phyloP scores from a whole-genome alignment of 768 basidiomycete species.

The Trametes maxima region DNA sequence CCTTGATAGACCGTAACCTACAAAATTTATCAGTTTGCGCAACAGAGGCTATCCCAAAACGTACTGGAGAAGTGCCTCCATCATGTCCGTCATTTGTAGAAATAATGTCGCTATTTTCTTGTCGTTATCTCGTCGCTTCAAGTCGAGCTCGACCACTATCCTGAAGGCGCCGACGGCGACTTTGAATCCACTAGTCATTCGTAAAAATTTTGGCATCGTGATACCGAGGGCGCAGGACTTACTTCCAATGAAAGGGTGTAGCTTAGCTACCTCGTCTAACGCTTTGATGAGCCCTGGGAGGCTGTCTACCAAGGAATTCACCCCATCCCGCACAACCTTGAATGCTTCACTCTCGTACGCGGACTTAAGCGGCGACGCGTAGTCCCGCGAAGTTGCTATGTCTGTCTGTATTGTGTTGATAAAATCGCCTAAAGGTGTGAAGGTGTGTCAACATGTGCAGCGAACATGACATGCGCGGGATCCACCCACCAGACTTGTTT shows the following conservation, averaged over 20 bases:
- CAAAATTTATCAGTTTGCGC: background rate
- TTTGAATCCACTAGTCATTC: background rate
- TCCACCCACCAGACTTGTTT: constrained; percentile 10
- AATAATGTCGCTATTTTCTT: constrained; percentile 49
- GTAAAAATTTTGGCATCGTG: background rate
- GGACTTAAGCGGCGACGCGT: background rate
- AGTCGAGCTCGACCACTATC: constrained; percentile 49
- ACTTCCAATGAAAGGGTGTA: constrained; percentile 31
- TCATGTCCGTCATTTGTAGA: constrained; percentile 54
- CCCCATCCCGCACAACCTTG: constrained; percentile 21
- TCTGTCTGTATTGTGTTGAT: constrained; percentile 1
- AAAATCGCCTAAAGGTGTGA: background rate
- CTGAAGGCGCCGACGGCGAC: constrained; percentile 55
- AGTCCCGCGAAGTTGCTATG: background rate
- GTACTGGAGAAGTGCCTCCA: constrained; percentile 49
- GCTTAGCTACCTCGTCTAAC: constrained; percentile 29
- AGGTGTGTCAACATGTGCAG: background rate
- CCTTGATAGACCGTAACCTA: constrained; percentile 38
- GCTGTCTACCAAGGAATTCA: constrained; percentile 24
- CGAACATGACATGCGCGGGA: no score
- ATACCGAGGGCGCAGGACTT: background rate
- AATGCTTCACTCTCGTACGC: constrained; percentile 19
- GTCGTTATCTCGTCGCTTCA: constrained; percentile 54
- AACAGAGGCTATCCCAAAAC: constrained; percentile 12
- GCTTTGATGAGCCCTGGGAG: constrained; percentile 26